These are phyloP conservation scores for Globisporangium carolinianum DNA, from an alignment of 352 stramenopile species.

Conservation along the genomic window DNA sequence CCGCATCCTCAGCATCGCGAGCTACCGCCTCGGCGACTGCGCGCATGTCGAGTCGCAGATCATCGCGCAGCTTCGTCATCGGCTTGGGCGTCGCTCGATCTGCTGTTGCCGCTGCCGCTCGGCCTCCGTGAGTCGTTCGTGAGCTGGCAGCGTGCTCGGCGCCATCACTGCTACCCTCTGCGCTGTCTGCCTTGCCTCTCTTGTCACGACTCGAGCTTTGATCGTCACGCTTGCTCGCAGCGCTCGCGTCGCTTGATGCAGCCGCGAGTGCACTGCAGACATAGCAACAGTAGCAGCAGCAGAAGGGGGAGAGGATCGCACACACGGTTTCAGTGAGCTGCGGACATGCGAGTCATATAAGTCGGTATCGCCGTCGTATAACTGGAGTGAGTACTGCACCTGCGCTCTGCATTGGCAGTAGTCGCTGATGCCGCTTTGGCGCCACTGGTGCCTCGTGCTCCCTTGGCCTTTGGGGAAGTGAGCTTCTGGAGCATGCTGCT, in stretches of 20 bases:
- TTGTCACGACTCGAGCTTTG: neutral
- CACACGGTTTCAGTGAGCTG: too few species aligned
- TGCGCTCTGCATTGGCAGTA: neutral
- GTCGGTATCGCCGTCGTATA: too few species aligned
- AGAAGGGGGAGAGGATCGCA: too few species aligned
- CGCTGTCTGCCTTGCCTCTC: neutral
- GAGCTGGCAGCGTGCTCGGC: neutral
- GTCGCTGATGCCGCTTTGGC: neutral
- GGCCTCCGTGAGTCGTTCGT: neutral
- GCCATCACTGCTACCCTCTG: neutral
- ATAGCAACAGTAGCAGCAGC: too few species aligned
- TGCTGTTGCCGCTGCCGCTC: neutral
- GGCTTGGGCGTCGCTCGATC: neutral
- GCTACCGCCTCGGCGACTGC: neutral
- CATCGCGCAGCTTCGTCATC: neutral
- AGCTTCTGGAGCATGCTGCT: slow-evolving; percentile 39
- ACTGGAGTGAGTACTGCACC: neutral
- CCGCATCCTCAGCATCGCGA: too few species aligned
- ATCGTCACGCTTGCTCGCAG: too few species aligned
- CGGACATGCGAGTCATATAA: too few species aligned
- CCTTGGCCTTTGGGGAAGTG: slow-evolving; percentile 26
- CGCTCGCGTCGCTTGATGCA: neutral
- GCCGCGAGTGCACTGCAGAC: too few species aligned
- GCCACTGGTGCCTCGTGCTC: neutral
- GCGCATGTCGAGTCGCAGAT: neutral